A percentile compares a stretch with the other conserved stretches of the same genome.
phyloP scores from a whole-genome alignment of 371 early-diverging fungal species.

The Actinomucor elegans region DNA sequence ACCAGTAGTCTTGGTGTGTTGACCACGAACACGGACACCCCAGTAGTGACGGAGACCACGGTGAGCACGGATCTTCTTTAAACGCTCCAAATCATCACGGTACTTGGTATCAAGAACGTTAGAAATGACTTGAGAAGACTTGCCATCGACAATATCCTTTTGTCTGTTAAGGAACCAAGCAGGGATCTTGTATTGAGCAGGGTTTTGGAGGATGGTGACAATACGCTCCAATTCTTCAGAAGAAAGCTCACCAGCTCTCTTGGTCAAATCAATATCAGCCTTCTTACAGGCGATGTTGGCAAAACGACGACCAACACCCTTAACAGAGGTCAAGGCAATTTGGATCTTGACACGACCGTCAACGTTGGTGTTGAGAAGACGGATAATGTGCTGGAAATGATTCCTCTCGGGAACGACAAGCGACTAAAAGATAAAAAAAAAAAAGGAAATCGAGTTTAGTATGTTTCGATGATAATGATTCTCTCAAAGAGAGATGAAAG shows the following conservation, averaged over 20 bases:
- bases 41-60: constrained; percentile 97
- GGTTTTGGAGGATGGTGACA: constrained; percentile 90
- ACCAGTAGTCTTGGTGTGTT: constrained; percentile 99
- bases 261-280: constrained; percentile 95
- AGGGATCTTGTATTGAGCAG: constrained; percentile 96
- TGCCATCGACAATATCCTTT: constrained; percentile 96
- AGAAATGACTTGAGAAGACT: constrained; percentile 91
- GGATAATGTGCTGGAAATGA: constrained; percentile 97
- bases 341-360: constrained; percentile 96
- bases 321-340: constrained; percentile 97
- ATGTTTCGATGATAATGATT: background rate
- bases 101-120: constrained; percentile 95
- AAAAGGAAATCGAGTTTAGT: background rate
- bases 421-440: constrained; percentile 56
- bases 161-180: constrained; percentile 98
- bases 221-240: constrained; percentile 92
- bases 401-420: constrained; percentile 87
- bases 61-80: constrained; percentile 96
- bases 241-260: constrained; percentile 98
- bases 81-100: constrained; percentile 96
- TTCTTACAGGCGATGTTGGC: constrained; percentile 98
- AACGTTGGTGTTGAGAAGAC: constrained; percentile 99
- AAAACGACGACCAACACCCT: constrained; percentile 99
- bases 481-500: background rate
- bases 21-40: constrained; percentile 96